Base-by-base conservation (phyloP, 192 early-diverging fungal genomes). In the Backusella morwellensis region DNA sequence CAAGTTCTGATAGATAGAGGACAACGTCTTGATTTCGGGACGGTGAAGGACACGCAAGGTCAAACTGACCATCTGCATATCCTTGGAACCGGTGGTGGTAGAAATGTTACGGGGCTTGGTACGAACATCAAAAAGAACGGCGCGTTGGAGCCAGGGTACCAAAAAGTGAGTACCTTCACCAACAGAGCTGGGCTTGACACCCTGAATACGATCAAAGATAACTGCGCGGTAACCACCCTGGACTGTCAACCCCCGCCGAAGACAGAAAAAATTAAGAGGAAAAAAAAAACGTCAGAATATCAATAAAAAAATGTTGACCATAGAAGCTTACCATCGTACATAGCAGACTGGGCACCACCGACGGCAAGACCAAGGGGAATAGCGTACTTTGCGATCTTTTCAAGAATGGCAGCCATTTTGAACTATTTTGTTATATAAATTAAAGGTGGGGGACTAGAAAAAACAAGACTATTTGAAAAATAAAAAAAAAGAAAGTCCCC, bases 131-230 rank as follows among this genome's bases (percentile, higher is more conserved):
- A 91, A 97, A 68, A 92, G 81, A 40, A 97, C 88, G 4, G 97
- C 91, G 35, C 92, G 88, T 84, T 99, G 98, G 59, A 97, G 87
- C 95, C 96, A 98, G 21, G 98, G 98, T 38, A 99, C 83, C 75
- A 98, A 88, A 78, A 99, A 98, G 83, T 99, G 98, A n/a, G 97
- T 99, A 41, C 98, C 98, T 83, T 99, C 98, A 69, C 90, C 91
- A 40, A 92, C 80, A 12, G 93, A 89, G 9, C 78, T 84, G 54
- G 90, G 91, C 81, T 92, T 91, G 40, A 98, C 95, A 85, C 97
- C 97, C 75, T 95, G 90, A 67, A 96, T 76, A 82, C 98, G 93
- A 80, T 99, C 97, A 82, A 98, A 99, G 76, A 99, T 94, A 54
- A 99, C 96, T 1, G 97, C 98, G 73, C 98, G 93, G 77, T 96